Base-by-base conservation (phyloP, 768 basidiomycete genomes). In the Fomitopsis pulvina region DNA sequence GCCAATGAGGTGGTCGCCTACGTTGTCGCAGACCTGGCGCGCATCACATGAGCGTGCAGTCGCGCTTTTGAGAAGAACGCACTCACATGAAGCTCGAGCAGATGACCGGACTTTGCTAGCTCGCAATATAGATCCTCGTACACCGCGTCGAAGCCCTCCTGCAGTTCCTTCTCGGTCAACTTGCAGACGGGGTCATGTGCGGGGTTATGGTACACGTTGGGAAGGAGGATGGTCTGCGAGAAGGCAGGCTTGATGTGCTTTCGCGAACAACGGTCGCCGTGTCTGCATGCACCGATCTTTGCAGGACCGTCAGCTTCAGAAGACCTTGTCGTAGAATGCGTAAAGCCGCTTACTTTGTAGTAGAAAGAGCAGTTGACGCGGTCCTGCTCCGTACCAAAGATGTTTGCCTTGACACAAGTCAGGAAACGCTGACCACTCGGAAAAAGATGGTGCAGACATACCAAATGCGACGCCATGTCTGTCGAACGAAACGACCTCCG, bases 361-460 rank as follows among this genome's bases (percentile, higher is more conserved):
- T 96, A 98, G 74, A 99, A 98, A 1, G 94, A 97, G 65, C 95
- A 99, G 66, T 99, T 99, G 55, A 99, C 95, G 60, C 94, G 85
- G 65, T 91, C 88, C 67, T 91, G 89, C 68, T 92, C 89, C 54
- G 90, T 93, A 57, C 91, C 91, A 60, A 95, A 97, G 66, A 97
- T 97, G 54, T 94, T 93, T 53, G 93, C 92, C 84, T 94, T 52
- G 53, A 30, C 20, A 48, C 18, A n/a, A 47, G 26, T 37, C 34
- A 37, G 34, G 14, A 12, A 53, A 10, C 45, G 25, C 29, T 27
- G 12, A 53, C 29, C 53, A 41, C 10, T 21, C 11, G 11, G 53
- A 56, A 29, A 18, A 41, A 32, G 26, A 41, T 47, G 11, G 39
- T 52, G 30, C 21, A 48, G 49, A 66, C 79, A 27, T 57, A 89